These are phyloP conservation scores for Paramecium bursaria DNA, from an alignment of 73 alveolate genomes.

Conservation along the genomic window DNA sequence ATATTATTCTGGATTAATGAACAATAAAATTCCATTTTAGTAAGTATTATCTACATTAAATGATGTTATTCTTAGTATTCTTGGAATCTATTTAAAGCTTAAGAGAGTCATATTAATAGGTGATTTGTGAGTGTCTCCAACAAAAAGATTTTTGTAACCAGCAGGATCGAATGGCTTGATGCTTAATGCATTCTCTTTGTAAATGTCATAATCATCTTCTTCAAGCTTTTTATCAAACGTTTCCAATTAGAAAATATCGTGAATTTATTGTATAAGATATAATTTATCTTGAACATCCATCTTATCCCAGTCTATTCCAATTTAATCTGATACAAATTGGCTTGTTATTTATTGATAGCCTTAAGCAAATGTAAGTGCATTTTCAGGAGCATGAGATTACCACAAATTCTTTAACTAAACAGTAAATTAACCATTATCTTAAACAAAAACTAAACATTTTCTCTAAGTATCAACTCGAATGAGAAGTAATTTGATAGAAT, in stretches of 20 bases:
- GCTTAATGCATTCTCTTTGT: not conserved
- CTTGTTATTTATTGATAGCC: conserved; percentile 7
- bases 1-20: conserved; percentile 30
- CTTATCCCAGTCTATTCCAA: conserved; percentile 10
- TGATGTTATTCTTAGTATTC: not conserved
- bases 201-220: conserved; percentile 42
- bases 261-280: not conserved
- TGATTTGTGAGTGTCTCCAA: not conserved
- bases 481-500: no score
- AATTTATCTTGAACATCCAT: not conserved
- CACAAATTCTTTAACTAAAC: not conserved
- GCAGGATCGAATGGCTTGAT: conserved; percentile 16
- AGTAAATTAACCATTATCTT: no score
- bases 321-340: not conserved
- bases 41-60: conserved; percentile 16
- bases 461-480: no score
- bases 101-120: conserved; percentile 12
- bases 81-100: conserved; percentile 21
- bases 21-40: not conserved
- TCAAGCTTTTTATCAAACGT: not conserved
- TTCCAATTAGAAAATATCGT: not conserved
- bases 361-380: conserved; percentile 27
- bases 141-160: conserved; percentile 4
- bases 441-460: no score
- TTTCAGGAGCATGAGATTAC: conserved; percentile 22